phyloP scores from a whole-genome alignment of 2,329 filamentous ascomycete genomes.

The Cytospora schulzeri region DNA sequence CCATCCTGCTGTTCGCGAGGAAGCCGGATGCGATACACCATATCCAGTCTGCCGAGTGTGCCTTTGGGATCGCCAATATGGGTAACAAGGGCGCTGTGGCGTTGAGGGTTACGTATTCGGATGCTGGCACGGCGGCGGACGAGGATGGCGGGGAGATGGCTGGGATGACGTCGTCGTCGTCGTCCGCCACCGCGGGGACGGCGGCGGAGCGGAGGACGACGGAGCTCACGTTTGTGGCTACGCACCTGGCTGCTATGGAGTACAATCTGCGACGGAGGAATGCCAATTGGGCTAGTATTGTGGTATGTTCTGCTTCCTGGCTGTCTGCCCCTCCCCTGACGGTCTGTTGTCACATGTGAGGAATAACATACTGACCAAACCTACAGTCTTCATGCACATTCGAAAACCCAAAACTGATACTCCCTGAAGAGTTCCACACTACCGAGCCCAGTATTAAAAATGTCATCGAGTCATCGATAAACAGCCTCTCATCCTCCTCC shows the following conservation, averaged over 20 bases:
- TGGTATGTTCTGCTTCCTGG: conserved; percentile 43
- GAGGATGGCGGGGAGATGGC: conserved; percentile 34
- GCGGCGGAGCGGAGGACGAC: conserved; percentile 43
- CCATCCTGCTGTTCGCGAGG: conserved; percentile 80
- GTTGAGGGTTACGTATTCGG: conserved; percentile 65
- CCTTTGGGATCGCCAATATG: conserved; percentile 84
- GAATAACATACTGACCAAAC: background rate
- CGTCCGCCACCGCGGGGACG: background rate
- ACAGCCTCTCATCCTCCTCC: background rate
- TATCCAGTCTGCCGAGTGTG: conserved; percentile 78
- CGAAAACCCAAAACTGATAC: conserved; percentile 22
- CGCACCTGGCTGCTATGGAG: conserved; percentile 89
- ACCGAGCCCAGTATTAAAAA: conserved; percentile 23
- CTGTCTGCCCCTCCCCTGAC: background rate
- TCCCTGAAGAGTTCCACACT: conserved; percentile 17
- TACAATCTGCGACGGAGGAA: conserved; percentile 75
- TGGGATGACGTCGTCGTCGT: too few relatives aligned
- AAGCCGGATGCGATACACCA: conserved; percentile 61
- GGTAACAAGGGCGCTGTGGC: conserved; percentile 95
- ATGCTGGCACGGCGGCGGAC: conserved; percentile 39
- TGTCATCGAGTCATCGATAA: conserved; percentile 20
- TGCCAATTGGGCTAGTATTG: conserved; percentile 84
- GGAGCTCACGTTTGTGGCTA: conserved; percentile 81
- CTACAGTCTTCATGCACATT: conserved; percentile 26
- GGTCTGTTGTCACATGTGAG: background rate